Percentiles rank a stretch among this genome's conserved stretches.
These are phyloP conservation scores for Citrullus colocynthis DNA, from an alignment of 306 rosid genomes.

Conservation along the genomic window DNA sequence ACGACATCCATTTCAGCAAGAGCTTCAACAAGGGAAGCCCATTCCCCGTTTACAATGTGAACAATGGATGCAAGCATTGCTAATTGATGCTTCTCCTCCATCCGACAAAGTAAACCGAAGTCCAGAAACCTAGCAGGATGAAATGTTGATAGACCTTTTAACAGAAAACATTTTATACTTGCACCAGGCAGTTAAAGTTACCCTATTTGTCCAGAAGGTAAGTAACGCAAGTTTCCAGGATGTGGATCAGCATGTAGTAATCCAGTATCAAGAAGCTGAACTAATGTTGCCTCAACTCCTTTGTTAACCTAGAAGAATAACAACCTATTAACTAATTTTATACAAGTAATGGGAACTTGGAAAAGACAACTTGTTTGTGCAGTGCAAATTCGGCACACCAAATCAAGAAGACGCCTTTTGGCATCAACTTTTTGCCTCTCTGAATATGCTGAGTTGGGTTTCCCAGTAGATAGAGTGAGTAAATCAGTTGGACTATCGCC, in stretches of 20 bases:
- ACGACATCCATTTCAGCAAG: slow-evolving; percentile 76
- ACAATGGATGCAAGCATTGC: slow-evolving; percentile 96
- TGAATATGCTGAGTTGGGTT: slow-evolving; percentile 31
- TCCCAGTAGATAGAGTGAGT: slow-evolving; percentile 43
- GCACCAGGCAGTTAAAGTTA: slow-evolving; percentile 15
- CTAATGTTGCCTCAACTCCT: slow-evolving; percentile 84
- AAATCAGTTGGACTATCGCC: slow-evolving; percentile 91
- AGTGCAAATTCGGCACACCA: slow-evolving; percentile 32
- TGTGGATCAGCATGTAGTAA: slow-evolving; percentile 97
- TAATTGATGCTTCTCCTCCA: slow-evolving; percentile 82
- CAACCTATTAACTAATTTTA: slow-evolving; percentile 9
- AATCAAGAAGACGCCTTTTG: slow-evolving; percentile 75
- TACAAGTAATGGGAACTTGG: not conserved
- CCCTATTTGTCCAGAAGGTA: slow-evolving; percentile 83
- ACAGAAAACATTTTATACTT: not conserved
- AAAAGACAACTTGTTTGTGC: not conserved
- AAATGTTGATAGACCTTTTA: not conserved
- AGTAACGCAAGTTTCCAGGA: slow-evolving; percentile 89
- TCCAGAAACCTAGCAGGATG: slow-evolving; percentile 65
- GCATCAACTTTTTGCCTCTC: slow-evolving; percentile 63
- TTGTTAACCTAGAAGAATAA: slow-evolving; percentile 57
- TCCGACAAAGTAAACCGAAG: slow-evolving; percentile 94
- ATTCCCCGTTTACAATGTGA: slow-evolving; percentile 94
- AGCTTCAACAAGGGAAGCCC: slow-evolving; percentile 75
- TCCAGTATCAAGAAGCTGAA: slow-evolving; percentile 95